phyloP scores from a whole-genome alignment of 2,329 filamentous ascomycete genomes.

The Chaetomiaceae sp. region DNA sequence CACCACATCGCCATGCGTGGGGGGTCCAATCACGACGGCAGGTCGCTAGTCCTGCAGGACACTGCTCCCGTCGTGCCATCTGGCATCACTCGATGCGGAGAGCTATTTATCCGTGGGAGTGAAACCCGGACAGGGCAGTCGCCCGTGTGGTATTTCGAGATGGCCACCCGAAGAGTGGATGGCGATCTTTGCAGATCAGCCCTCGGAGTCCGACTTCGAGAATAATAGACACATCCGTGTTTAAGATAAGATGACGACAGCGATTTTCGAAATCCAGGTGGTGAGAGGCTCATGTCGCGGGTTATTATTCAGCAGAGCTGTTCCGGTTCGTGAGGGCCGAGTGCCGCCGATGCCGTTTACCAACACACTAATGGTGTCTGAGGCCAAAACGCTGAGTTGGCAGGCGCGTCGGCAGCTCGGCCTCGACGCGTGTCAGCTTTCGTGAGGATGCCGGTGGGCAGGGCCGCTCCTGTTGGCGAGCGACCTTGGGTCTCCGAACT shows the following conservation, averaged over 20 bases:
- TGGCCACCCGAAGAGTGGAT: not conserved
- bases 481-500: not conserved
- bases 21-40: slow-evolving; percentile 28
- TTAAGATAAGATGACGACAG: too few relatives aligned
- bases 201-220: too few relatives aligned
- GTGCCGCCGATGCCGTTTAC: not conserved
- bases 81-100: slow-evolving; percentile 27
- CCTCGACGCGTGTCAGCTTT: slow-evolving; percentile 12
- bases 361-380: not conserved
- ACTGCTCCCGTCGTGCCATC: slow-evolving; percentile 24
- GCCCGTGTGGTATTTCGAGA: not conserved
- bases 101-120: slow-evolving; percentile 20
- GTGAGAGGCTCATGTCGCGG: not conserved
- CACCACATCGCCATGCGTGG: slow-evolving; percentile 19
- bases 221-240: too few relatives aligned
- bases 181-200: not conserved
- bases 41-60: slow-evolving; percentile 23
- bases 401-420: not conserved
- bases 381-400: slow-evolving; percentile 13
- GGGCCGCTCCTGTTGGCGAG: slow-evolving; percentile 2
- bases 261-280: too few relatives aligned
- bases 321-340: not conserved
- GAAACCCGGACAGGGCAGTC: slow-evolving; percentile 1
- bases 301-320: not conserved
- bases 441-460: not conserved